Base-by-base conservation (phyloP, 2,329 filamentous ascomycete species). In the Trichoderma guizhouense region DNA sequence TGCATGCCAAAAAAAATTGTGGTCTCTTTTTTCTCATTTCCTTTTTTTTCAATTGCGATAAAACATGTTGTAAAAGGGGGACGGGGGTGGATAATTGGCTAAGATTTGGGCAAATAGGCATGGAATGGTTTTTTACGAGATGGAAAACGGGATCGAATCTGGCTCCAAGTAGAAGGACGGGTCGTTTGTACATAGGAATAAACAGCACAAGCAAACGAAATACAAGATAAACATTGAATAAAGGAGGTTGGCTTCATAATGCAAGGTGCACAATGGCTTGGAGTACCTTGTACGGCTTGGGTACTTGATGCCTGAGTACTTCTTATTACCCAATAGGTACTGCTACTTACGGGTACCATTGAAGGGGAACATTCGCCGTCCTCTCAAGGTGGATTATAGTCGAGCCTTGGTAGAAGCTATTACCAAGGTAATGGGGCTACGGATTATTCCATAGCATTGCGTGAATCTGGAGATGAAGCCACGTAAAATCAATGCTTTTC, bases 171-270 rank as follows among this genome's bases (percentile, higher is more conserved):
- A 69, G 66, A 53, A 24, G 47, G 47, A 69, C 28, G 47, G 39
- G 60, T 61, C 66, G 66, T 69, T 69, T 69, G 66, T 69, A 62
- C 36, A 61, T 69, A 62, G 66, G 66, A 61, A 61, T 69, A 61
- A 14, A 69, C 66, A 69, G 66, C 39, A 69, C 66, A 53, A 69
- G 66, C 66, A 69, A 69, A 69, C 66, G 66, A 62, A 69, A 53
- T 69, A 53, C 51, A 69, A 53, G 12, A 67, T 15, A 43, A 28
- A 61, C 21, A 68, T 47, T 18, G 18, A 15, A 68, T 47, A 43
- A 60, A 47, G 28, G 30, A 26, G 11, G 12, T 5, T 58, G 11
- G 12, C 9, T 58, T 3, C 2, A 58, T 15, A 32, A 21, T 60
- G 26, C 18, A 21, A 12, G 3, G 11, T 28, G 28, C 15, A 21